Percentiles rank a stretch among this genome's conserved stretches.
Conservation (phyloP, 345 rosid genomes). For the Melaleuca alternifolia region DNA sequence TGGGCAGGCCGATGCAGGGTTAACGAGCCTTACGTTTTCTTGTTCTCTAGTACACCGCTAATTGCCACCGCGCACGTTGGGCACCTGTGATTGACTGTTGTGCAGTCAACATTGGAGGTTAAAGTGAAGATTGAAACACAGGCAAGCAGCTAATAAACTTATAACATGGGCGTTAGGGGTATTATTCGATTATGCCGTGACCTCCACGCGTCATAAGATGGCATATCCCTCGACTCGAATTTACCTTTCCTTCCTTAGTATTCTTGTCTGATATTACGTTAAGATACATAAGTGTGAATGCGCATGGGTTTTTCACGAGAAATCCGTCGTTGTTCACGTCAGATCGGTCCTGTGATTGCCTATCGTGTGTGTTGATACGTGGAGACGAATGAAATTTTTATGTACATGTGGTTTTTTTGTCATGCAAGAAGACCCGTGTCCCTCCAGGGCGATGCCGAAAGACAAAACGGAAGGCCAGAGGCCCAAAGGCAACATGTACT, state of each 20-base stretch:
- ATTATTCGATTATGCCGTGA: background rate
- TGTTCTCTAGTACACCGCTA: background rate
- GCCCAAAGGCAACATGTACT: background rate
- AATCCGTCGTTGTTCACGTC: background rate
- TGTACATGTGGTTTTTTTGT: too few species aligned
- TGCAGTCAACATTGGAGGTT: background rate
- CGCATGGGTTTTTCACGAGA: fast-evolving
- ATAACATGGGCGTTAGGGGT: background rate
- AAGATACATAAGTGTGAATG: background rate
- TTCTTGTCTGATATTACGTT: background rate
- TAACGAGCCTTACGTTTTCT: background rate
- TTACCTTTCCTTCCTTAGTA: background rate
- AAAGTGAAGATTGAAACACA: background rate
- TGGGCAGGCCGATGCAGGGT: background rate
- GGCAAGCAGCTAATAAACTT: background rate
- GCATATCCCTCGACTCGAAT: background rate
- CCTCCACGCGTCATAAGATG: background rate
- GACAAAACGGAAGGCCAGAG: background rate
- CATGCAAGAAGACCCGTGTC: too few species aligned
- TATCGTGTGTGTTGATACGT: too few species aligned
- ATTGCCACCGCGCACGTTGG: background rate
- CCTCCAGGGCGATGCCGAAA: too few species aligned
- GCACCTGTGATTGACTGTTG: background rate
- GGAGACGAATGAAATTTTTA: too few species aligned
- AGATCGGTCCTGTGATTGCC: background rate